Evolutionary conservation across 1,139 yeast species (phyloP).

Genomic region (Suhomyces kunorum): DNA sequence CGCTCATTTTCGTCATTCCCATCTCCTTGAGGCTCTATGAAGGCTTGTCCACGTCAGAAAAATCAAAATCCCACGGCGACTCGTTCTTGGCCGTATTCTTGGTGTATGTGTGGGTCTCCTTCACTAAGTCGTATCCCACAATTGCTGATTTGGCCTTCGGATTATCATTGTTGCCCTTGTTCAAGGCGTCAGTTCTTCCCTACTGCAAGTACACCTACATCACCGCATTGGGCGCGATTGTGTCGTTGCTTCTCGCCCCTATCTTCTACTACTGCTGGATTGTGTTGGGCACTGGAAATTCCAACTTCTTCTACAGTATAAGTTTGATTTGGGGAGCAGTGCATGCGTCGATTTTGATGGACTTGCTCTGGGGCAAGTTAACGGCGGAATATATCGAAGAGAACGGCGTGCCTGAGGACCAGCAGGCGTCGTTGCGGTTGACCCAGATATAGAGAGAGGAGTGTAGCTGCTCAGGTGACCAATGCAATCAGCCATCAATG

Average conservation of each 20-base stretch:
- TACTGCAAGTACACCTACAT: slow-evolving; percentile 37
- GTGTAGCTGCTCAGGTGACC: neutral
- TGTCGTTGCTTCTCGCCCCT: slow-evolving; percentile 62
- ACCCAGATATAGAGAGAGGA: slow-evolving; percentile 37
- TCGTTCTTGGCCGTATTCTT: slow-evolving; percentile 69
- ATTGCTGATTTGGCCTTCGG: slow-evolving; percentile 81
- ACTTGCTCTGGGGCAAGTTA: slow-evolving; percentile 80
- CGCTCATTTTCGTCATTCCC: slow-evolving; percentile 71
- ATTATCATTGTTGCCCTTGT: slow-evolving; percentile 59
- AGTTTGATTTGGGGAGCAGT: slow-evolving; percentile 80
- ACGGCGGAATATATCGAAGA: slow-evolving; percentile 67
- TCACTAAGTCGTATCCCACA: slow-evolving; percentile 85
- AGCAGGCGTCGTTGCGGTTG: slow-evolving; percentile 29
- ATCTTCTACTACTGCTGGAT: slow-evolving; percentile 95
- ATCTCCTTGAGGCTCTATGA: slow-evolving; percentile 65
- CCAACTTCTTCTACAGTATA: slow-evolving; percentile 94
- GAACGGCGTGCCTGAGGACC: slow-evolving; percentile 25
- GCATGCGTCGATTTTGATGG: slow-evolving; percentile 67
- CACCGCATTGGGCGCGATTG: slow-evolving; percentile 41
- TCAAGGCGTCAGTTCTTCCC: slow-evolving; percentile 43
- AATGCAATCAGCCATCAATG: too few species aligned
- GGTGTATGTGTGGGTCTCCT: slow-evolving; percentile 63
- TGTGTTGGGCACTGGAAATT: slow-evolving; percentile 89
- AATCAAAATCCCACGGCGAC: slow-evolving; percentile 33
- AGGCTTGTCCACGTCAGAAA: slow-evolving; percentile 13